phyloP scores from a whole-genome alignment of 306 rosid genomes.

The Pyrus communis region DNA sequence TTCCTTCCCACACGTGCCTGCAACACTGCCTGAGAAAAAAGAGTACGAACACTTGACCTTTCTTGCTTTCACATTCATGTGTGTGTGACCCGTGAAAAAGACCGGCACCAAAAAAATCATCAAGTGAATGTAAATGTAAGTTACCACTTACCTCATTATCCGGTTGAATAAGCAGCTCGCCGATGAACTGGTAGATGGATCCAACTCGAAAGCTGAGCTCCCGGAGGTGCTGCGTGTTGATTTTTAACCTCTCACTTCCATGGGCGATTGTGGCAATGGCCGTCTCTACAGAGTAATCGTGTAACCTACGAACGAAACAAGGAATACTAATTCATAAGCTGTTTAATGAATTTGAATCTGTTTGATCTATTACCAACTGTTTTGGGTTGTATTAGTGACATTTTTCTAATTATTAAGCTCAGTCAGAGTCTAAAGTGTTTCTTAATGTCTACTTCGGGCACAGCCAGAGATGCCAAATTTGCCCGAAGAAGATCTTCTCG shows the following conservation, averaged over 20 bases:
- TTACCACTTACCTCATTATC: constrained; percentile 46
- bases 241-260: constrained; percentile 41
- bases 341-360: neutral
- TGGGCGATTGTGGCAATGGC: constrained; percentile 51
- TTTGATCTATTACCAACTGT: too few relatives aligned
- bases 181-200: constrained; percentile 75
- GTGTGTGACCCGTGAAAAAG: neutral
- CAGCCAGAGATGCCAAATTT: neutral
- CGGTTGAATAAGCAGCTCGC: constrained; percentile 63
- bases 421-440: neutral
- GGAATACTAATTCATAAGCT: neutral
- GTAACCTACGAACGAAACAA: constrained; percentile 35
- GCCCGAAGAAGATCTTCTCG: neutral
- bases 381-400: neutral
- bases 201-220: constrained; percentile 56
- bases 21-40: constrained; percentile 49
- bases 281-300: constrained; percentile 53
- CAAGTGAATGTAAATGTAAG: neutral
- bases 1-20: constrained; percentile 79
- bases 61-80: constrained; percentile 1
- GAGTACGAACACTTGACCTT: constrained; percentile 10
- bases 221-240: constrained; percentile 49
- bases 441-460: neutral
- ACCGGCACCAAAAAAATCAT: neutral
- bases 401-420: constrained; percentile 2